A percentile compares a stretch with the other conserved stretches of the same genome.
Evolutionary conservation across 2,329 filamentous ascomycete species (phyloP).

Genomic region (Moelleriella libera): DNA sequence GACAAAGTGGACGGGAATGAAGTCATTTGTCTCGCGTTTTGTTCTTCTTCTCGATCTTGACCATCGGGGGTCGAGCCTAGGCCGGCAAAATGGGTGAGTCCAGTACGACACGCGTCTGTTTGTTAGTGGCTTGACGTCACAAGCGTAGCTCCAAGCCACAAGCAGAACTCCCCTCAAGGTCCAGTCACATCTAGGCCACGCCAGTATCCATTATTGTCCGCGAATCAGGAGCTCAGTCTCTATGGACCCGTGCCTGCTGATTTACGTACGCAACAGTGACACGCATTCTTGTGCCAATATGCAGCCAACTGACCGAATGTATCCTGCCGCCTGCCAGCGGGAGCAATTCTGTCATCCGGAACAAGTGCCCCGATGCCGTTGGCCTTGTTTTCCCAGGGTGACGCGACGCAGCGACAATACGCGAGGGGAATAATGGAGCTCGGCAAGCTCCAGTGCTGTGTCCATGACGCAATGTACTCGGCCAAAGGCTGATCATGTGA

Average conservation of each 20-base stretch:
- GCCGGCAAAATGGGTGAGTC: no score
- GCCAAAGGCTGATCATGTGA: neutral
- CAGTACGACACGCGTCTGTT: neutral
- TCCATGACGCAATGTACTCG: constrained; percentile 2
- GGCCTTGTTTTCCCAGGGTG: no score
- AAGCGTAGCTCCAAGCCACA: neutral
- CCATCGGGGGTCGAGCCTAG: no score
- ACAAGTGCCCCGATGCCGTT: neutral
- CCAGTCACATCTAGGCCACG: neutral
- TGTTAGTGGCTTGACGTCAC: neutral
- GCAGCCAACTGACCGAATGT: no score
- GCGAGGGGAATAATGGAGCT: no score
- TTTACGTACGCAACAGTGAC: neutral
- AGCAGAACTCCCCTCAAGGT: neutral
- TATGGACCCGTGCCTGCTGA: neutral
- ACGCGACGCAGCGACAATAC: no score
- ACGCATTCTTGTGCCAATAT: no score
- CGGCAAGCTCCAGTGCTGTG: neutral
- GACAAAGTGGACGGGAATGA: no score
- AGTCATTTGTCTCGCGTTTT: no score
- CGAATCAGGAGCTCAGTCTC: neutral
- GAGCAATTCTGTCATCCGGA: constrained; percentile 1
- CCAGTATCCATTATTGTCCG: neutral
- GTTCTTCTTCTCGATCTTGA: no score
- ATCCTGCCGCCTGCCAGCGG: no score